A percentile compares a stretch with the other conserved stretches of the same genome.
Conservation (phyloP, 257 asterid genomes). For the Rubia yunnanensis region DNA sequence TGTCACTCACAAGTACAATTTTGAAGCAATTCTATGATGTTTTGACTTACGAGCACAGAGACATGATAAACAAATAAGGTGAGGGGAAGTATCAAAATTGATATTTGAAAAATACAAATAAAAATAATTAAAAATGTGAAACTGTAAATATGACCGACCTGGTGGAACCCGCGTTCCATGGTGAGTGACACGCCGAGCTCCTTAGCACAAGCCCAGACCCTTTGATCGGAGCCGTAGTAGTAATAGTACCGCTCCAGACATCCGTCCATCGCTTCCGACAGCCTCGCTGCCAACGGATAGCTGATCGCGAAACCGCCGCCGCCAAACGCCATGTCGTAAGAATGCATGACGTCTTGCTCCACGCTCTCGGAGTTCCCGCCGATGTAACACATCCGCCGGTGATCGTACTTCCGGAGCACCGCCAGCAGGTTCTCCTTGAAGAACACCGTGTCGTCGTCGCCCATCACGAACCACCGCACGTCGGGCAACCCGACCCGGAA, state of each 20-base stretch:
- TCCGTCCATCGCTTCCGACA: constrained; percentile 49
- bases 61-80: no score
- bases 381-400: constrained; percentile 63
- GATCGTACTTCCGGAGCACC: constrained; percentile 65
- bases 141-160: constrained; percentile 29
- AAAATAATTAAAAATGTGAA: no score
- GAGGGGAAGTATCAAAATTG: no score
- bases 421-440: constrained; percentile 60
- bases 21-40: no score
- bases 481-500: constrained; percentile 51
- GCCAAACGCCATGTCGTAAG: constrained; percentile 88
- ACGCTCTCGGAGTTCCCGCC: constrained; percentile 90
- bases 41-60: no score
- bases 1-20: no score
- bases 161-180: constrained; percentile 81
- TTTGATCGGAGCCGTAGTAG: constrained; percentile 86
- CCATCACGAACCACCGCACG: constrained; percentile 94
- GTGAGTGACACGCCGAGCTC: constrained; percentile 73
- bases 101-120: no score
- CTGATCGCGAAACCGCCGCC: constrained; percentile 92
- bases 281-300: constrained; percentile 59
- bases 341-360: constrained; percentile 70
- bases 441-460: constrained; percentile 91
- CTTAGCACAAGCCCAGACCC: constrained; percentile 79
- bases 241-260: constrained; percentile 61